Evolutionary conservation across 768 basidiomycete genomes (phyloP).

Genomic region (Leucocoprinus birnbaumii): DNA sequence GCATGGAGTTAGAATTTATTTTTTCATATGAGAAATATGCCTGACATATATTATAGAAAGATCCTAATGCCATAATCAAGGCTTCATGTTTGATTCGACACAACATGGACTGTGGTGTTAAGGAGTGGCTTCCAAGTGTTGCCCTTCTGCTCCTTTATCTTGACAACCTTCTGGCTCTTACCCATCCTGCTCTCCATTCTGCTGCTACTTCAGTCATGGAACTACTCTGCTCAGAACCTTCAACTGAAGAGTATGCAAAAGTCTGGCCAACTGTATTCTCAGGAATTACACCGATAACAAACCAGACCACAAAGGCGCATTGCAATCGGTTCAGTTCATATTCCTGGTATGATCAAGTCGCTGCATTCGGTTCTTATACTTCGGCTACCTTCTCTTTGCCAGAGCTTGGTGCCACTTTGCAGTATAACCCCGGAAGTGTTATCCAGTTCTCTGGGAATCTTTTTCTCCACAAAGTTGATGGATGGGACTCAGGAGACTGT

Average conservation of each 20-base stretch:
- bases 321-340: background rate
- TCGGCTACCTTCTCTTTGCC: background rate
- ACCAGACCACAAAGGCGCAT: background rate
- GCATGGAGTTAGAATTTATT: background rate
- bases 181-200: background rate
- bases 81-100: background rate
- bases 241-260: background rate
- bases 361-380: background rate
- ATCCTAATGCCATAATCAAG: background rate
- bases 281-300: background rate
- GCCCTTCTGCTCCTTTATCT: background rate
- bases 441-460: background rate
- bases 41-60: background rate
- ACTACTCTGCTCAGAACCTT: background rate
- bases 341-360: background rate
- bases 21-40: background rate
- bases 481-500: background rate
- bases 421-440: background rate
- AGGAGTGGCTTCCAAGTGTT: background rate
- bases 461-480: background rate
- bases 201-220: background rate
- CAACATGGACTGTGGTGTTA: background rate
- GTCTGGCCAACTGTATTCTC: background rate
- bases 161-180: background rate
- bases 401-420: background rate